Conservation (phyloP, 257 asterid genomes). For the Jacaranda copaia region DNA sequence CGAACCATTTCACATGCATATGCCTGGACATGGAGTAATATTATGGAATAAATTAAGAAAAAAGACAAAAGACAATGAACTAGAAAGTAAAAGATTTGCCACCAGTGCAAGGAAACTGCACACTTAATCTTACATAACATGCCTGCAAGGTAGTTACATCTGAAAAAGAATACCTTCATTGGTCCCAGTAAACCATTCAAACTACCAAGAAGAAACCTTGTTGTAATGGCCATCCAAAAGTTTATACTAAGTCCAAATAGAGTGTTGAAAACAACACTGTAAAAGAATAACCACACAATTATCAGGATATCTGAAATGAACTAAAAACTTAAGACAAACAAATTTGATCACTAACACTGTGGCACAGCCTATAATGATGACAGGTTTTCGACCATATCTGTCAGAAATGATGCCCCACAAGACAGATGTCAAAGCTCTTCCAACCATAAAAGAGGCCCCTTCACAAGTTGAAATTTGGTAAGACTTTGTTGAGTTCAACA, state of each 20-base stretch:
- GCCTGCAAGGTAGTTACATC: background rate
- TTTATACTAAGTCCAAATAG: conserved; percentile 80
- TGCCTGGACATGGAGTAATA: conserved; percentile 59
- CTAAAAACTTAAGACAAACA: conserved; percentile 11
- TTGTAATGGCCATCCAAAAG: conserved; percentile 79
- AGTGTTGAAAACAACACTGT: conserved; percentile 80
- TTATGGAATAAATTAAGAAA: conserved; percentile 17
- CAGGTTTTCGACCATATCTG: conserved; percentile 80
- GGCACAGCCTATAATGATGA: conserved; percentile 64
- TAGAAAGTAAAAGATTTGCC: background rate
- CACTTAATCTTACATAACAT: background rate
- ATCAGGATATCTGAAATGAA: conserved; percentile 13
- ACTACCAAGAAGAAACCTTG: conserved; percentile 83
- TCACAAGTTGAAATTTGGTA: conserved; percentile 25
- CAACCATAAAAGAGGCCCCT: conserved; percentile 78
- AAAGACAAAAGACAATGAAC: background rate
- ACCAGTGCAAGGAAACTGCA: background rate
- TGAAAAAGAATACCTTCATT: conserved; percentile 57
- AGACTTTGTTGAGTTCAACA: conserved; percentile 8
- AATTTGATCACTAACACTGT: conserved; percentile 54
- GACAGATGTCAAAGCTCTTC: conserved; percentile 76
- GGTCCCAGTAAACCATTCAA: conserved; percentile 84
- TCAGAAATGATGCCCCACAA: conserved; percentile 76
- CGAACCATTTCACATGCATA: conserved; percentile 85
- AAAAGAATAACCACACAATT: conserved; percentile 25